Conservation (phyloP, 371 early-diverging fungal species). For the Mucor circinelloides region DNA sequence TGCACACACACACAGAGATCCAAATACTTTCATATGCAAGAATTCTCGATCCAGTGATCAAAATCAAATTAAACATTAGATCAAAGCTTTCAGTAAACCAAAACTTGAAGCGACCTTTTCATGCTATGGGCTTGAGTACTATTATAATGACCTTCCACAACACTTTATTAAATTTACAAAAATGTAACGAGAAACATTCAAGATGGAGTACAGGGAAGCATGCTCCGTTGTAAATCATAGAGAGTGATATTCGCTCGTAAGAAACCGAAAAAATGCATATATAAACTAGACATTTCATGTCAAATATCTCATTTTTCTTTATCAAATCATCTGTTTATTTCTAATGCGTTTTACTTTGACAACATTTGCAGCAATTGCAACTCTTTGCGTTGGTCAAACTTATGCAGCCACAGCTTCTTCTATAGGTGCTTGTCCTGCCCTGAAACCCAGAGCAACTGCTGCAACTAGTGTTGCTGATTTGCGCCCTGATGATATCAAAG, state of each 20-base stretch:
- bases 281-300: background rate
- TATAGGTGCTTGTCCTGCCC: constrained; percentile 32
- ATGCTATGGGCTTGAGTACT: background rate
- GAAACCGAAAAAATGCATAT: background rate
- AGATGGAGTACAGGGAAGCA: background rate
- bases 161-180: background rate
- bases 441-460: constrained; percentile 29
- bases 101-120: background rate
- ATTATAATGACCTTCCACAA: background rate
- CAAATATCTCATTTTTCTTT: background rate
- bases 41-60: background rate
- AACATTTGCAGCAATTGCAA: background rate
- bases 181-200: background rate
- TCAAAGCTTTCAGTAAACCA: background rate
- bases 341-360: background rate
- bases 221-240: background rate
- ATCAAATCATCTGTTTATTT: background rate
- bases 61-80: background rate
- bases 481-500: constrained; percentile 62
- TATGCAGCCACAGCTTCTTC: constrained; percentile 1
- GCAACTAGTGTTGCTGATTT: constrained; percentile 41
- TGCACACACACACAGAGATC: background rate
- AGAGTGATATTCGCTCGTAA: background rate
- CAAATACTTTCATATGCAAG: background rate
- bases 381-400: background rate